Evolutionary conservation across 2,329 filamentous ascomycete genomes (phyloP).

Genomic region (Bretziella fagacearum): DNA sequence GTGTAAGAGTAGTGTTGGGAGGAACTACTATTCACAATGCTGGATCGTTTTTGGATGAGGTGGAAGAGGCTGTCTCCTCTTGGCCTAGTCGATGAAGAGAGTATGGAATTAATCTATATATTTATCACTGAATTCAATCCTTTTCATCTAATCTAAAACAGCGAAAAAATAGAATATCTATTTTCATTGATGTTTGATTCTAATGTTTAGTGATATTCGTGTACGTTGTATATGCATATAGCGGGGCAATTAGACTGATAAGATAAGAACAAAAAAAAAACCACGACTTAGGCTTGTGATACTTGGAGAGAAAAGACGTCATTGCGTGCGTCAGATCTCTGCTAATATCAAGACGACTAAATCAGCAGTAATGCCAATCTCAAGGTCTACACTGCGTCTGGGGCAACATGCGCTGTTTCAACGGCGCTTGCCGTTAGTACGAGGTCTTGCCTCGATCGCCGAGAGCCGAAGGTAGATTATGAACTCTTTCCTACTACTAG

Average conservation of each 20-base stretch:
- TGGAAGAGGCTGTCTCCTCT: conserved; percentile 68
- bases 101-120: not conserved
- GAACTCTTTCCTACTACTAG: not conserved
- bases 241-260: conserved; percentile 7
- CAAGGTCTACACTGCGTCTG: not conserved
- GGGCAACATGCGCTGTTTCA: not conserved
- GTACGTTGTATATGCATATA: conserved; percentile 7
- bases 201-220: not conserved
- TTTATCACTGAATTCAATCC: too few species aligned
- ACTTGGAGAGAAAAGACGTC: not conserved
- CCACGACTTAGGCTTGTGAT: not conserved
- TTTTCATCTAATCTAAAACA: too few species aligned
- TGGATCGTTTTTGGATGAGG: conserved; percentile 72
- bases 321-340: not conserved
- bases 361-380: not conserved
- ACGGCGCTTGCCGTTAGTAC: not conserved
- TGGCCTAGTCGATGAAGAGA: conserved; percentile 49
- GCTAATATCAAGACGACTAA: not conserved
- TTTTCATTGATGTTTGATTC: conserved; percentile 1
- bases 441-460: conserved; percentile 7
- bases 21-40: conserved; percentile 84
- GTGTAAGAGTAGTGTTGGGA: conserved; percentile 74
- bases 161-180: too few species aligned
- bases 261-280: conserved; percentile 14
- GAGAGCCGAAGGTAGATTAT: conserved; percentile 4